Evolutionary conservation across 2,329 filamentous ascomycete species (phyloP).

Genomic region (Aspergillus caelatus): DNA sequence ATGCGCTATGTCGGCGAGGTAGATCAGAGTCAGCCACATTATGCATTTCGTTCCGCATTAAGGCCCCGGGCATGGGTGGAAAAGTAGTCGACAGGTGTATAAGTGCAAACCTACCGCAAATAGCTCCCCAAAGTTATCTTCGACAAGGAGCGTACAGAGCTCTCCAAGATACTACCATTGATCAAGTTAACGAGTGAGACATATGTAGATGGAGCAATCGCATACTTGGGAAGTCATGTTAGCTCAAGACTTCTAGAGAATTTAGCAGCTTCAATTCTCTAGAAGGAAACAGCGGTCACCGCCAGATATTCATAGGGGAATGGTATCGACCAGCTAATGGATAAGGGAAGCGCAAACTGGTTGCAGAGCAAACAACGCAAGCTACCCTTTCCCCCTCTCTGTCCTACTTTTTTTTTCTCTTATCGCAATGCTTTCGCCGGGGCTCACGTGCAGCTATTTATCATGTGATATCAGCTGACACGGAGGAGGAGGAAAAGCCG

Average conservation of each 20-base stretch:
- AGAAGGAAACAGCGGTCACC: constrained; percentile 74
- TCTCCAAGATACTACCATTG: constrained; percentile 69
- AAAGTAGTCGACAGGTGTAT: background rate
- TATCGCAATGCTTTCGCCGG: constrained; percentile 7
- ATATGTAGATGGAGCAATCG: constrained; percentile 24
- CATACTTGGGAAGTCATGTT: constrained; percentile 60
- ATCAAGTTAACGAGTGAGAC: constrained; percentile 28
- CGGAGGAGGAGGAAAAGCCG: constrained; percentile 30
- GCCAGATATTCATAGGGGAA: constrained; percentile 38
- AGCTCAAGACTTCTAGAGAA: constrained; percentile 68
- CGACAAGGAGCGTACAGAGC: constrained; percentile 86
- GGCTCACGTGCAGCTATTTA: constrained; percentile 19
- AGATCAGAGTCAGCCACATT: constrained; percentile 7
- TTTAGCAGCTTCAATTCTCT: constrained; percentile 69
- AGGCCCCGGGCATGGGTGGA: background rate
- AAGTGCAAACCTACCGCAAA: constrained; percentile 70
- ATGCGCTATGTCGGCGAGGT: constrained; percentile 65
- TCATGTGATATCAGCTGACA: constrained; percentile 32
- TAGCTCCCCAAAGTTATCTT: constrained; percentile 88
- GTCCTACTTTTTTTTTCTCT: constrained; percentile 14
- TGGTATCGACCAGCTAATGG: constrained; percentile 1
- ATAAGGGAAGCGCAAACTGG: background rate
- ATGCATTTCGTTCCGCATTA: background rate
- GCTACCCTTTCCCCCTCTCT: background rate
- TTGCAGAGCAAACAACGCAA: background rate